Evolutionary conservation across 148 eudicot genomes (phyloP).

Genomic region (Camellia granthamiana): DNA sequence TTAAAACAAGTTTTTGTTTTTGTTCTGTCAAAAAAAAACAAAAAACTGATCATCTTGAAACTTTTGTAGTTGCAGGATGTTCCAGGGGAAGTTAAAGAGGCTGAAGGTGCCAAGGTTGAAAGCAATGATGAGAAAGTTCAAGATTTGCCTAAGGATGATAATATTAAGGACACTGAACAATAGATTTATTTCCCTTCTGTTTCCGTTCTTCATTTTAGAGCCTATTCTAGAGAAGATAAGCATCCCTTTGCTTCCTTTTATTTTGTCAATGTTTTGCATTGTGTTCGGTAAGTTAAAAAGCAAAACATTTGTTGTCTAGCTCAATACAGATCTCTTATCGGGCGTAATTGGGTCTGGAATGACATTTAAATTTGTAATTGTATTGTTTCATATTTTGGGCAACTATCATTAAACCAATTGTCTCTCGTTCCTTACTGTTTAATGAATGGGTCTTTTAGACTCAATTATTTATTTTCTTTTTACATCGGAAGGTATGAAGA

Average conservation of each 20-base stretch:
- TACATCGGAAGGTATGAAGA: too few relatives aligned
- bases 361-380: neutral
- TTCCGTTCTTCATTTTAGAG: neutral
- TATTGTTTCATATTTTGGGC: neutral
- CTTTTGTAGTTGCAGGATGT: conserved; percentile 53
- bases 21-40: too few relatives aligned
- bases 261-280: neutral
- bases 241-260: neutral
- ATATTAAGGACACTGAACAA: conserved; percentile 17
- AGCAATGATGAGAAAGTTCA: conserved; percentile 21
- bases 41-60: neutral
- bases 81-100: conserved; percentile 25
- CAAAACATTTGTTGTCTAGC: neutral
- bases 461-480: neutral
- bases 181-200: neutral
- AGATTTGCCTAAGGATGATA: conserved; percentile 21
- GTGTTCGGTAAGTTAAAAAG: neutral
- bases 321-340: conserved; percentile 9
- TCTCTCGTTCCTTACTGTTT: too few relatives aligned
- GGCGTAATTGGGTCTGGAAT: neutral
- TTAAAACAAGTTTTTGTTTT: too few relatives aligned
- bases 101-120: conserved; percentile 24
- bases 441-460: neutral
- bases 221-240: neutral
- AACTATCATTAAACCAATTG: too few relatives aligned